Percentiles rank a stretch among this genome's conserved stretches.
Evolutionary conservation across 257 asterid genomes (phyloP).

Genomic region (Thymus quinquecostatus): DNA sequence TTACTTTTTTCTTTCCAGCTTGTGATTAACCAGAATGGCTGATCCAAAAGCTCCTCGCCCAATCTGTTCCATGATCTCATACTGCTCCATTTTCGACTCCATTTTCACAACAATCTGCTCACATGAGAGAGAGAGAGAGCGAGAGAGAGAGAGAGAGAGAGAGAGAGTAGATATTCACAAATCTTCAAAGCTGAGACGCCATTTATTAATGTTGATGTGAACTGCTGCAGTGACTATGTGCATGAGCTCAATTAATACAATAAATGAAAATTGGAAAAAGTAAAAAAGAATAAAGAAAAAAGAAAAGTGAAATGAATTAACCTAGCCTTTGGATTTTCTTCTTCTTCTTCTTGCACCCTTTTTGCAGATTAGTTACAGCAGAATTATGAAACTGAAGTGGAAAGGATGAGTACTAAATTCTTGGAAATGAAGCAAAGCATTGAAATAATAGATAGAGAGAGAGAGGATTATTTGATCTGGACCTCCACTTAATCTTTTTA

Average conservation of each 20-base stretch:
- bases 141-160: background rate
- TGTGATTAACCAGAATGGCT: slow-evolving; percentile 95
- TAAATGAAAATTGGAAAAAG: background rate
- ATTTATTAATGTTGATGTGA: slow-evolving; percentile 10
- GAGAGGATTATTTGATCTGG: slow-evolving; percentile 25
- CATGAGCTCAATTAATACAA: slow-evolving; percentile 22
- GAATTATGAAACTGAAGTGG: slow-evolving; percentile 15
- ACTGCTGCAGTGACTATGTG: slow-evolving; percentile 9
- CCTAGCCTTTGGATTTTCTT: slow-evolving; percentile 37
- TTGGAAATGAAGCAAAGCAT: slow-evolving; percentile 37
- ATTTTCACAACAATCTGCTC: slow-evolving; percentile 36
- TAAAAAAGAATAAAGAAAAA: no score
- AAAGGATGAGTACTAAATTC: slow-evolving; percentile 21
- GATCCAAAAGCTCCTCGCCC: slow-evolving; percentile 99
- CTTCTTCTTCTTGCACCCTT: slow-evolving; percentile 34
- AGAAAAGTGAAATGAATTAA: slow-evolving; percentile 6
- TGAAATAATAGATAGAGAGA: slow-evolving; percentile 12
- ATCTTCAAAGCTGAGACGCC: slow-evolving; percentile 2
- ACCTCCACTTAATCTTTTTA: background rate
- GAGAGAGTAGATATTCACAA: background rate
- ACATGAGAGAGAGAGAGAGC: slow-evolving; percentile 6
- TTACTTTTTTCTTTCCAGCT: slow-evolving; percentile 81
- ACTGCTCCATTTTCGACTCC: slow-evolving; percentile 97
- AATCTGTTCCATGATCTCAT: slow-evolving; percentile 99
- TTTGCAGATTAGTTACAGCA: slow-evolving; percentile 33